Conservation (phyloP, 2,329 filamentous ascomycete species). For the Cladosporium phlei region DNA sequence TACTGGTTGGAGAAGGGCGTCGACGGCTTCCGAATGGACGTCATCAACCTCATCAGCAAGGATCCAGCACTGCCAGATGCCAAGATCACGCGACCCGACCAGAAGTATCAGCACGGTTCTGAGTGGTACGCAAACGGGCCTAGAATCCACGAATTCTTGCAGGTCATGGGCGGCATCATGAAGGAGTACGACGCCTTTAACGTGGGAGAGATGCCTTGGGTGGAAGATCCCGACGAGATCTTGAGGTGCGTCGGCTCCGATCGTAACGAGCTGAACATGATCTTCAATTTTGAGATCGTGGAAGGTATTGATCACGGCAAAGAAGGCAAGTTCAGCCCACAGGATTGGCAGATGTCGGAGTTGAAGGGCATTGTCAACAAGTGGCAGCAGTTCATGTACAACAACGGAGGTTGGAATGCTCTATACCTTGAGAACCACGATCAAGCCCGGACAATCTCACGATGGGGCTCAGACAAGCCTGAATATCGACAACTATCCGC, state of each 20-base stretch:
- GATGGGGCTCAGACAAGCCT: constrained; percentile 49
- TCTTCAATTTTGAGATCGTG: constrained; percentile 64
- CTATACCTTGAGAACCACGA: constrained; percentile 64
- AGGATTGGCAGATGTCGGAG: constrained; percentile 39
- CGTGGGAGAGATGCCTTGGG: constrained; percentile 46
- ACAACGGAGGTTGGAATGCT: constrained; percentile 59
- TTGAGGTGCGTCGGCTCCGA: constrained; percentile 47
- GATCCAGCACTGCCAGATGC: constrained; percentile 22
- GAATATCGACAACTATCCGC: constrained; percentile 46
- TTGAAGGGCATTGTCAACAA: constrained; percentile 52
- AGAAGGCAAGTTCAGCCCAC: constrained; percentile 43
- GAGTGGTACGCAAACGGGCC: constrained; percentile 30
- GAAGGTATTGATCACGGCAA: constrained; percentile 46
- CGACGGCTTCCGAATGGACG: constrained; percentile 37
- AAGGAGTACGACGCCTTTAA: constrained; percentile 46
- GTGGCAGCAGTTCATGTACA: constrained; percentile 58
- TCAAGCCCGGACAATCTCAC: constrained; percentile 54
- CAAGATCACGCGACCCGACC: constrained; percentile 17
- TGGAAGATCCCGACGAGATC: constrained; percentile 45
- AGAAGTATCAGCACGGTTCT: constrained; percentile 17
- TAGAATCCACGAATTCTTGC: constrained; percentile 44
- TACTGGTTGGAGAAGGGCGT: constrained; percentile 75
- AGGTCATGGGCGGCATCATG: constrained; percentile 41
- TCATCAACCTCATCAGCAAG: constrained; percentile 28
- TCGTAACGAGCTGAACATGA: constrained; percentile 61